Evolutionary conservation across 768 basidiomycete genomes (phyloP).

Genomic region (Saitozyma sp.): DNA sequence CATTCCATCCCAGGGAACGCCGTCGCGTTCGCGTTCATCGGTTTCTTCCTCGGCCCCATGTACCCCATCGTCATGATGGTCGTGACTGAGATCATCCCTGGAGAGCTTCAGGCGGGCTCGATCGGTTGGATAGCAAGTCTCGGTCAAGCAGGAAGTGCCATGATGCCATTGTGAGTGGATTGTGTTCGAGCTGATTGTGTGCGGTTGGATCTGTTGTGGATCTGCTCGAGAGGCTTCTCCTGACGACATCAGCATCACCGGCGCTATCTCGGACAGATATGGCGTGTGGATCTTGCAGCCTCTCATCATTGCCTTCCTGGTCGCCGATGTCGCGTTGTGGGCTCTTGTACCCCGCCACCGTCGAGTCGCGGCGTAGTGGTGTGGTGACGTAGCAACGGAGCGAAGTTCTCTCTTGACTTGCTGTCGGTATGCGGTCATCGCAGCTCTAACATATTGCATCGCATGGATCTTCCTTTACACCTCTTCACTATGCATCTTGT

Average conservation of each 20-base stretch:
- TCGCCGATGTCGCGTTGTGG: slow-evolving; percentile 31
- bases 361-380: background rate
- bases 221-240: background rate
- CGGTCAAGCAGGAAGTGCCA: slow-evolving; percentile 52
- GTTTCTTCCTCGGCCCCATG: slow-evolving; percentile 71
- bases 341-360: background rate
- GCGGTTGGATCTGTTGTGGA: background rate
- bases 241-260: slow-evolving; percentile 25
- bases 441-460: too few relatives aligned
- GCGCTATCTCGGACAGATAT: slow-evolving; percentile 36
- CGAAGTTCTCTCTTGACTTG: too few relatives aligned
- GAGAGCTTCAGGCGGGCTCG: slow-evolving; percentile 65
- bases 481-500: background rate
- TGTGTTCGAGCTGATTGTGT: background rate
- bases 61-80: slow-evolving; percentile 62
- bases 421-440: too few relatives aligned
- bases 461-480: background rate
- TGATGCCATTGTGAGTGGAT: slow-evolving; percentile 52
- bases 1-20: slow-evolving; percentile 66
- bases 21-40: slow-evolving; percentile 65
- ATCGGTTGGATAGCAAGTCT: slow-evolving; percentile 54
- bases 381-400: background rate
- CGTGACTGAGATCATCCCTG: slow-evolving; percentile 67
- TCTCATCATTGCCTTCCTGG: slow-evolving; percentile 33
- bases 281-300: slow-evolving; percentile 45